phyloP scores from a whole-genome alignment of 129 eudicot species.

The Escallonia rubra region DNA sequence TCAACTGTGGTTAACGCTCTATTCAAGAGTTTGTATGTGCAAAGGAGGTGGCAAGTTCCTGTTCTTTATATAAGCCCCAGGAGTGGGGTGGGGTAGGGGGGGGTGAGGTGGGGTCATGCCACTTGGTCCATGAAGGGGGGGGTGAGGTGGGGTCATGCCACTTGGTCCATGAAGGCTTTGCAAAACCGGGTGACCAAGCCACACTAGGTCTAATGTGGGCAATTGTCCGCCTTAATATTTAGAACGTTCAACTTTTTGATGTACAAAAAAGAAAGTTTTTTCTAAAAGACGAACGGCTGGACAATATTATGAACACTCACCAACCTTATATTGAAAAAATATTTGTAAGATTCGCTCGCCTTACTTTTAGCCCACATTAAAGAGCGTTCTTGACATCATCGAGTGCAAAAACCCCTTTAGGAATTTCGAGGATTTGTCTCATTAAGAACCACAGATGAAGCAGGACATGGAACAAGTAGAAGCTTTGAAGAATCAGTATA shows the following conservation, averaged over 20 bases:
- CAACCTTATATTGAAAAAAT: too few relatives aligned
- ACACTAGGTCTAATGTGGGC: too few relatives aligned
- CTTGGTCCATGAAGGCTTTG: constrained; percentile 34
- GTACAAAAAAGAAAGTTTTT: too few relatives aligned
- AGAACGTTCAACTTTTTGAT: too few relatives aligned
- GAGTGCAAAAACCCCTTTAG: constrained; percentile 12
- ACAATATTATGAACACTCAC: too few relatives aligned
- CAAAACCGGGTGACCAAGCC: too few relatives aligned
- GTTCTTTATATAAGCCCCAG: constrained; percentile 51
- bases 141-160: constrained; percentile 43
- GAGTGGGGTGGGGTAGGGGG: constrained; percentile 18
- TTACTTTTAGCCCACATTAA: too few relatives aligned
- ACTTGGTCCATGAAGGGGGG: constrained; percentile 43
- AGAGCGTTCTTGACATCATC: too few relatives aligned
- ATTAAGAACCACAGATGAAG: constrained; percentile 42
- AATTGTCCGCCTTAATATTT: too few relatives aligned
- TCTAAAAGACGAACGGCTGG: too few relatives aligned
- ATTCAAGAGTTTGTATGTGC: constrained; percentile 20
- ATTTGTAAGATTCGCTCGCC: too few relatives aligned
- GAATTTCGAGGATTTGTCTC: constrained; percentile 29
- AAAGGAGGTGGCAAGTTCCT: constrained; percentile 24
- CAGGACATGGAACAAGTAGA: constrained; percentile 14
- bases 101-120: constrained; percentile 36
- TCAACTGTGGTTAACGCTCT: constrained; percentile 11
- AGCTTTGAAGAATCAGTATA: constrained; percentile 28